These are phyloP conservation scores for Melampsora americana DNA, from an alignment of 1,284 basidiomycete species.

Conservation along the genomic window DNA sequence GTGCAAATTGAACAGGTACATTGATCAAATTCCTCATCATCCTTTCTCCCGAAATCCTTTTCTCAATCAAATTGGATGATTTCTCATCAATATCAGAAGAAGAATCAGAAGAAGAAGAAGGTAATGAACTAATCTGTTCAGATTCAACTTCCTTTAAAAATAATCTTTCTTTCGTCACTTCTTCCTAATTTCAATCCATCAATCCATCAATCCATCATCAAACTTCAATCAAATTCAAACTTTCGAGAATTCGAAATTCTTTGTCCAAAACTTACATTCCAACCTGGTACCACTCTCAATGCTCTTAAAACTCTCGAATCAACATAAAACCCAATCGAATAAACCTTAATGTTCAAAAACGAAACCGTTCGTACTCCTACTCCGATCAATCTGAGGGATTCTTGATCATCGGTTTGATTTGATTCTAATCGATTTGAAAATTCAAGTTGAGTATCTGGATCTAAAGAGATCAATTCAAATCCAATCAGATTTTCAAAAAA, in stretches of 20 bases:
- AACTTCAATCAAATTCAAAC: not conserved
- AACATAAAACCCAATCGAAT: slow-evolving; percentile 80
- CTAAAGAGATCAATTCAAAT: slow-evolving; percentile 48
- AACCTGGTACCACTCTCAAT: slow-evolving; percentile 32
- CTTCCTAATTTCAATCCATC: slow-evolving; percentile 37
- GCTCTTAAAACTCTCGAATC: slow-evolving; percentile 58
- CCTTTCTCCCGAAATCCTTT: slow-evolving; percentile 61
- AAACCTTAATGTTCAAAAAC: slow-evolving; percentile 75
- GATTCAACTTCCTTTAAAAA: not conserved
- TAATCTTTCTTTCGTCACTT: slow-evolving; percentile 16
- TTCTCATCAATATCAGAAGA: not conserved
- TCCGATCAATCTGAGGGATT: slow-evolving; percentile 66
- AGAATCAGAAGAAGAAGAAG: not conserved
- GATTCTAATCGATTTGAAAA: slow-evolving; percentile 52
- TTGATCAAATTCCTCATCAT: slow-evolving; percentile 66
- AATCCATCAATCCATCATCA: not conserved
- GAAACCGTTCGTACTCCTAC: slow-evolving; percentile 77
- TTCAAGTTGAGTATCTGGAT: slow-evolving; percentile 54
- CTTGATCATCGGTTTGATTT: slow-evolving; percentile 47
- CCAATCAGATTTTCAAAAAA: not conserved
- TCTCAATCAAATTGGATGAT: not conserved
- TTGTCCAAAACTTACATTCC: slow-evolving; percentile 22
- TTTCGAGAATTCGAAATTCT: not conserved
- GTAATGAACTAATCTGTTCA: not conserved
- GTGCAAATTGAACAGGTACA: slow-evolving; percentile 63